A percentile compares a stretch with the other conserved stretches of the same genome.
phyloP scores from a whole-genome alignment of 345 rosid species.

The Hypericum androsaemum region DNA sequence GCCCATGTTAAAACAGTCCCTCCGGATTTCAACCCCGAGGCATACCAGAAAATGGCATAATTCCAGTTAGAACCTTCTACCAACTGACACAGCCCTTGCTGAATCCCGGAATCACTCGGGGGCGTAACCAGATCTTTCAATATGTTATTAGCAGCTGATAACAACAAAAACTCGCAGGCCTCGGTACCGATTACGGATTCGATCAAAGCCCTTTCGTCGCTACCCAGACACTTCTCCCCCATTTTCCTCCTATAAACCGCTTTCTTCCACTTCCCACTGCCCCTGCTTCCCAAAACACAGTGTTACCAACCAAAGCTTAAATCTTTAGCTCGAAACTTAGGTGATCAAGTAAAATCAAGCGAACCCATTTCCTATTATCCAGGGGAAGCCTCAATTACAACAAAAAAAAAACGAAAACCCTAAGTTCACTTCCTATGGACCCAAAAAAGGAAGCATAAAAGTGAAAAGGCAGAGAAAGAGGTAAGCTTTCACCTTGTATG shows the following conservation, averaged over 20 bases:
- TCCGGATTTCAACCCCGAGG: slow-evolving; percentile 46
- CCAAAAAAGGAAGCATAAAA: too few relatives aligned
- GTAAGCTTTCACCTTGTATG: too few relatives aligned
- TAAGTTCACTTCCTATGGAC: neutral
- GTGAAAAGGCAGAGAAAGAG: too few relatives aligned
- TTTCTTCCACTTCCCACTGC: slow-evolving; percentile 4
- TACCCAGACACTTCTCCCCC: slow-evolving; percentile 62
- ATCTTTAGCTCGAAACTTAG: slow-evolving; percentile 1
- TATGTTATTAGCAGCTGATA: slow-evolving; percentile 36
- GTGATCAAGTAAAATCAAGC: neutral
- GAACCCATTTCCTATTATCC: slow-evolving; percentile 1
- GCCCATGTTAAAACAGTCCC: slow-evolving; percentile 72
- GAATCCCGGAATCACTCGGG: slow-evolving; percentile 46
- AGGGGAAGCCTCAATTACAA: neutral
- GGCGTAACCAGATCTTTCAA: slow-evolving; percentile 33
- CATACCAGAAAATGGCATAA: slow-evolving; percentile 68
- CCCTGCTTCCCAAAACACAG: slow-evolving; percentile 3
- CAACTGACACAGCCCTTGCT: slow-evolving; percentile 47
- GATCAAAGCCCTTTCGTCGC: slow-evolving; percentile 51
- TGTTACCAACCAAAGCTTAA: neutral
- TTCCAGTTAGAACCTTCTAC: slow-evolving; percentile 72
- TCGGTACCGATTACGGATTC: slow-evolving; percentile 71
- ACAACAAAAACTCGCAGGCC: slow-evolving; percentile 60
- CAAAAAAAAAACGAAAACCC: neutral
- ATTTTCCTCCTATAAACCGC: slow-evolving; percentile 20